Conservation (phyloP, 495 filamentous ascomycete species). For the Penicillium argentinense region DNA sequence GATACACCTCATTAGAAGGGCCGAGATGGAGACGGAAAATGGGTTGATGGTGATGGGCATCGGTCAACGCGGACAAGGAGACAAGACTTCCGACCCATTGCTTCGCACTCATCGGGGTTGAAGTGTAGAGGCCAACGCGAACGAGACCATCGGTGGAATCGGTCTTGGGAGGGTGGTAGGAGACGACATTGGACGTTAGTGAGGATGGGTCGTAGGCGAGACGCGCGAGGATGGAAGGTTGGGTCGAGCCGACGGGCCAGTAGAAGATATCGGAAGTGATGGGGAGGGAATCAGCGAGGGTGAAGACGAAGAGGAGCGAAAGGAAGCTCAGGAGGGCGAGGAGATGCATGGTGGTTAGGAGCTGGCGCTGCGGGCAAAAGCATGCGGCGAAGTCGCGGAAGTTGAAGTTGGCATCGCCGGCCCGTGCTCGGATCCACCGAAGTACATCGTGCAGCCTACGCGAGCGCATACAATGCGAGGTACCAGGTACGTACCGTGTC, state of each 20-base stretch:
- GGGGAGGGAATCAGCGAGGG: slow-evolving; percentile 18
- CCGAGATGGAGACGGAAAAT: slow-evolving; percentile 38
- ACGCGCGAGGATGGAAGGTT: slow-evolving; percentile 41
- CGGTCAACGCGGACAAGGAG: slow-evolving; percentile 28
- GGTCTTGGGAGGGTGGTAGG: slow-evolving; percentile 33
- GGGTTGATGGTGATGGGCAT: slow-evolving; percentile 20
- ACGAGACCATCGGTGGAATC: slow-evolving; percentile 21
- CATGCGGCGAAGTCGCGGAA: not conserved
- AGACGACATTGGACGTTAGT: slow-evolving; percentile 31
- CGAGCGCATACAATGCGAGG: no score
- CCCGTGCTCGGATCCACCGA: not conserved
- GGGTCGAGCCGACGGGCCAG: slow-evolving; percentile 36
- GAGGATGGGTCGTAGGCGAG: slow-evolving; percentile 39
- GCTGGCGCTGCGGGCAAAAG: no score
- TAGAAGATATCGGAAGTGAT: slow-evolving; percentile 37
- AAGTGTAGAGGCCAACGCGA: slow-evolving; percentile 40
- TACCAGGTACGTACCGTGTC: no score
- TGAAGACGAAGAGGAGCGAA: slow-evolving; percentile 13
- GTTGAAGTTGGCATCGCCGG: not conserved
- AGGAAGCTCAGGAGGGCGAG: slow-evolving; percentile 16
- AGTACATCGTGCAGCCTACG: no score
- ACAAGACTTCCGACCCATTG: slow-evolving; percentile 45
- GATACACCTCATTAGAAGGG: slow-evolving; percentile 36
- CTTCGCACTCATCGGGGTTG: slow-evolving; percentile 24
- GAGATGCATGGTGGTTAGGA: slow-evolving; percentile 27